phyloP scores from a whole-genome alignment of 2,329 filamentous ascomycete species.

The Penicillium sp. region DNA sequence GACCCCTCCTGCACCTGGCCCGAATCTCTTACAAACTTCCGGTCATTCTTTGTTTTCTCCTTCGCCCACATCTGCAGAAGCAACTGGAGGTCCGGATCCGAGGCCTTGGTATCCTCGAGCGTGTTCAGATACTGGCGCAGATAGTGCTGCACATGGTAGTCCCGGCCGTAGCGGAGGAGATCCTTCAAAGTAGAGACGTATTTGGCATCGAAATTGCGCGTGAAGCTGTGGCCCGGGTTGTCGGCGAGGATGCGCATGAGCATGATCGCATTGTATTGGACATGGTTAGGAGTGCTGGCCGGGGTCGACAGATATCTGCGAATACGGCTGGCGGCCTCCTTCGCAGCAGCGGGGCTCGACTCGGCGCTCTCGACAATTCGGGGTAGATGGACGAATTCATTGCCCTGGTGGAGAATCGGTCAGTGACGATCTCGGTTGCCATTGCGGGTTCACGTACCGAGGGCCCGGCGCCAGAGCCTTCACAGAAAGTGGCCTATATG shows the following conservation, averaged over 20 bases:
- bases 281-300: slow-evolving; percentile 62
- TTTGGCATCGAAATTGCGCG: slow-evolving; percentile 81
- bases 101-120: slow-evolving; percentile 68
- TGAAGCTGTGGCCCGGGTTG: slow-evolving; percentile 87
- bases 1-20: background rate
- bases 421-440: background rate
- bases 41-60: slow-evolving; percentile 69
- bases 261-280: slow-evolving; percentile 97
- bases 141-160: slow-evolving; percentile 78
- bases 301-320: slow-evolving; percentile 78
- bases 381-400: slow-evolving; percentile 89
- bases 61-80: slow-evolving; percentile 85
- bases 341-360: slow-evolving; percentile 81
- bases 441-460: slow-evolving; percentile 41
- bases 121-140: slow-evolving; percentile 81
- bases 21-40: slow-evolving; percentile 34
- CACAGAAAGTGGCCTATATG: slow-evolving; percentile 72
- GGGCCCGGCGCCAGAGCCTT: slow-evolving; percentile 60
- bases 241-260: slow-evolving; percentile 86
- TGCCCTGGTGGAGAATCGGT: slow-evolving; percentile 55
- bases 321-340: slow-evolving; percentile 75
- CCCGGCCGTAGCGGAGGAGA: slow-evolving; percentile 67
- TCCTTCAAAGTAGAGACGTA: slow-evolving; percentile 76
- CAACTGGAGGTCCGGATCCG: slow-evolving; percentile 70
- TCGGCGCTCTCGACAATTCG: slow-evolving; percentile 93